Conservation (phyloP, 208 protist species). For the Novymonas esmeraldas region DNA sequence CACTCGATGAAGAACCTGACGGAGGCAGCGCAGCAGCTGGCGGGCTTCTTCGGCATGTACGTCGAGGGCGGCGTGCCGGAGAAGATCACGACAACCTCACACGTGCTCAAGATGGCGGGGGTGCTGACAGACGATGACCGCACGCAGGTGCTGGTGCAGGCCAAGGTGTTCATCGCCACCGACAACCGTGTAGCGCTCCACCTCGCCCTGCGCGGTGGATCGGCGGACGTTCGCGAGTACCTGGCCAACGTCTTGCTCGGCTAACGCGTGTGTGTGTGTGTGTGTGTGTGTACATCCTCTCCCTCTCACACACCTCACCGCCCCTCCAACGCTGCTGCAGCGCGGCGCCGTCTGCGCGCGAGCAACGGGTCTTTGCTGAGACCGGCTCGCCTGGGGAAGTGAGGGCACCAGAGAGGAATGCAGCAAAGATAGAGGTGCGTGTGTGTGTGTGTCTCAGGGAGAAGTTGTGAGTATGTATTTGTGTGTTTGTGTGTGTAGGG, state of each 20-base stretch:
- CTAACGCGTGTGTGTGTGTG: constrained; percentile 24
- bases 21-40: constrained; percentile 76
- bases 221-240: constrained; percentile 72
- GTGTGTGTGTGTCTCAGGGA: background rate
- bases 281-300: background rate
- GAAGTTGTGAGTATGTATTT: background rate
- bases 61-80: constrained; percentile 74
- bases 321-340: too few species aligned
- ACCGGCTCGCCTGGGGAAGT: too few species aligned
- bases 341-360: too few species aligned
- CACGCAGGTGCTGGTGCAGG: constrained; percentile 76
- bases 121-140: constrained; percentile 54
- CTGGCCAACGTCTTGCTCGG: constrained; percentile 67
- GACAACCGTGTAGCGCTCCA: constrained; percentile 79
- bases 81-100: constrained; percentile 69
- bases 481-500: background rate
- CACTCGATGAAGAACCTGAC: constrained; percentile 88
- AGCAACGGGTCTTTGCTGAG: too few species aligned
- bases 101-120: constrained; percentile 84
- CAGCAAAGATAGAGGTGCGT: too few species aligned
- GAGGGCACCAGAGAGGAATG: too few species aligned
- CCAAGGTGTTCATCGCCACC: constrained; percentile 75
- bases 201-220: constrained; percentile 73
- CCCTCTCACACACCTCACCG: background rate
- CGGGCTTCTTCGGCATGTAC: constrained; percentile 88